phyloP scores from a whole-genome alignment of 1,139 yeast species.

The Zygosaccharomyces pseudobailii region DNA sequence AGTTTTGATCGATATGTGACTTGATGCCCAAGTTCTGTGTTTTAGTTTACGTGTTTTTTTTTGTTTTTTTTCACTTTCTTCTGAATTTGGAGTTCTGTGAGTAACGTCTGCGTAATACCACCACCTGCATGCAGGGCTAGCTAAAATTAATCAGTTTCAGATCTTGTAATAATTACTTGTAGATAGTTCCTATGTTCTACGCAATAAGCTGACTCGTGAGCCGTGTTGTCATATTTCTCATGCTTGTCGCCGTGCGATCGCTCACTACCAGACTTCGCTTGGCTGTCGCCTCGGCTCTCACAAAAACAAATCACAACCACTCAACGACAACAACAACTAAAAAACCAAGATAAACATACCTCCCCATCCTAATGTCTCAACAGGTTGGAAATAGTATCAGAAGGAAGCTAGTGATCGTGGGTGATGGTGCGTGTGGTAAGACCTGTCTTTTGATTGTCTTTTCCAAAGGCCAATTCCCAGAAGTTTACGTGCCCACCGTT shows the following conservation, averaged over 20 bases:
- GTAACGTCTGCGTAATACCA: too few relatives aligned
- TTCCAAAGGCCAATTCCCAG: constrained; percentile 94
- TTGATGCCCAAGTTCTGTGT: too few relatives aligned
- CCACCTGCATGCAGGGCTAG: too few relatives aligned
- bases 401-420: constrained; percentile 75
- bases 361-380: constrained; percentile 28
- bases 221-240: background rate
- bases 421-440: constrained; percentile 84
- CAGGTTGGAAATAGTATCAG: constrained; percentile 33
- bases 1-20: too few relatives aligned
- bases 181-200: background rate
- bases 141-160: too few relatives aligned
- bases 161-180: too few relatives aligned
- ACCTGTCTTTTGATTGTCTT: constrained; percentile 80
- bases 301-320: constrained; percentile 4
- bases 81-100: too few relatives aligned
- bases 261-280: constrained; percentile 1
- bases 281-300: constrained; percentile 2
- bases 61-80: too few relatives aligned
- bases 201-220: background rate
- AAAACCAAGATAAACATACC: background rate
- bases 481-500: constrained; percentile 91
- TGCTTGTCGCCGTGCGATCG: constrained; percentile 6
- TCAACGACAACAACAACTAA: constrained; percentile 1
- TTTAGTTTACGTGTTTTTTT: too few relatives aligned